Base-by-base conservation (phyloP, 1,139 yeast genomes). In the Geotrichum restrictum region DNA sequence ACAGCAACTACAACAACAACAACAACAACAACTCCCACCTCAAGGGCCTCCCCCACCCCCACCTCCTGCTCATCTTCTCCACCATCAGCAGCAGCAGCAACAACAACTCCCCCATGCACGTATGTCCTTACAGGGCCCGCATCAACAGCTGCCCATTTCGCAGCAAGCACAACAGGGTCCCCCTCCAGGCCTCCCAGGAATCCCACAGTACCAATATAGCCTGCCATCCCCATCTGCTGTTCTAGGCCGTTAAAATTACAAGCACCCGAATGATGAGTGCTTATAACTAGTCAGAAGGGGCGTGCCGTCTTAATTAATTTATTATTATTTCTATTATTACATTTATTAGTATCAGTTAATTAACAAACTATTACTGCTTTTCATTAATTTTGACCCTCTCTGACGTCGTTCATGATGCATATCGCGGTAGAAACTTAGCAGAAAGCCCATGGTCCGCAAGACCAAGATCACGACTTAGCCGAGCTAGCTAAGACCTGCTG, bases 101-200 rank as follows among this genome's bases (percentile, higher is more conserved):
- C 29, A 24, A 24, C 29, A 24, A 24, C 39, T 38, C 37, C 45
- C 22, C 48, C 18, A 36, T 50, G 45, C 34, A 49, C 40, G 22
- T 45, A 39, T 43, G 41, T 42, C 27, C 36, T 50, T 18, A 49
- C 53, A 7, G 45, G 50, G 7, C 21, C 53, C n/a, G 33, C 47
- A 6, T 49, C 53, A 38, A 50, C 45, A 18, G 8, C 29, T 24
- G 5, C 29, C 29, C 8, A 8, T 38, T 50, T 16, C 49, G 53
- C 33, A 36, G 53, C 18, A 45, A 43, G n/a, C n/a, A n/a, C n/a
- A n/a, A n/a, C n/a, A n/a, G n/a, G n/a, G n/a, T n/a, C n/a, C n/a
- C n/a, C n/a, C n/a, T n/a, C n/a, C n/a, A 24, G 29, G 29, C 29
- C 29, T 8, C 29, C 29, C 5, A 24, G 8, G 29, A 24, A 8